Evolutionary conservation across 768 basidiomycete genomes (phyloP), one percentile per base, ranked within the genome.

Genomic region (Rubroboletus satanas): DNA sequence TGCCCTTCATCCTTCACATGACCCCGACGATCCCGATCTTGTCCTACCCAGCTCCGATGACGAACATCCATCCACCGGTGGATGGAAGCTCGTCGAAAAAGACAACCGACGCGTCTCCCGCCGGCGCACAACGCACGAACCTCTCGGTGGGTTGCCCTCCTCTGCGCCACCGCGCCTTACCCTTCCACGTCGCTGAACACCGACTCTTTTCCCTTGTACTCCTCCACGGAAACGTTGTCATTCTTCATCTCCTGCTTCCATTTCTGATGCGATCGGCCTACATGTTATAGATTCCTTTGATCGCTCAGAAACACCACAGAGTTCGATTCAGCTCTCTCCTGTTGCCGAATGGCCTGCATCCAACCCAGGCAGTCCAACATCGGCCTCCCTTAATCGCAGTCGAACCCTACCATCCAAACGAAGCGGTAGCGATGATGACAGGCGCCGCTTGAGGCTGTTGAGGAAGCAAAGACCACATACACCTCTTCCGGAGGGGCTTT

Each of bases 41-140:
- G 70, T 73, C 49, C 66, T 77, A 1, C 71, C 78, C 32, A 75
- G 73, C 55, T 76, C 77, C 32, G 81, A 79, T 52, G 79, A 83
- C 36, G 83, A 81, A 31, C 71, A 73, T 35, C 73, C 75, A 11
- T 62, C 71, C 8, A 66, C 72, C 4, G 79, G 78, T 5, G 77
- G 81, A 14, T 87, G 84, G 85, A 83, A 76, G 63, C 69, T 79
- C 39, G 77, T 80, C 33, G 69, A 69, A 38, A 66, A 66, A 48
- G 68, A 77, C 54, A 70, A 65, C 45, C 67, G 75, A 55, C 76
- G 75, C 61, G 71, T 82, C 66, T 73, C 75, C 54, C 73, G 85
- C 51, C 74, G 85, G 50, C 76, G 83, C 60, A 86, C 84, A 41
- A 83, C 83, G 35, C 71, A 80, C 58, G 81, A 83, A 58, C 65